Percentiles rank a stretch among this genome's conserved stretches.
Conservation (phyloP, 1,139 yeast genomes). For the Lodderomyces jiufengensis region DNA sequence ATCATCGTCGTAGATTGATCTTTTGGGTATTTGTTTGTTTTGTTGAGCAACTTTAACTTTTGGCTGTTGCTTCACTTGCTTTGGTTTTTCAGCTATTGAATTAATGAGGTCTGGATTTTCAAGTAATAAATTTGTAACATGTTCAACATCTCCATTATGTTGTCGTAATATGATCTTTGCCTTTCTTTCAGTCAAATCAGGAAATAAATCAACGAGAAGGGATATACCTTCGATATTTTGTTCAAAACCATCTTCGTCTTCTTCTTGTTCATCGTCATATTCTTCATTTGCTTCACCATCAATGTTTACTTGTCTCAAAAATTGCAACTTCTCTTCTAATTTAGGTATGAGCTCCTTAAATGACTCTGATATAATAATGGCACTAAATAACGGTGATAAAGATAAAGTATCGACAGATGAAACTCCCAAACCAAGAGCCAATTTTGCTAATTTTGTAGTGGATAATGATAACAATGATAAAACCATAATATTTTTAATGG, state of each 20-base stretch:
- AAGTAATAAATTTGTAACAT: conserved; percentile 54
- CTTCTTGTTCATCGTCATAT: conserved; percentile 22
- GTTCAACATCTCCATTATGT: conserved; percentile 52
- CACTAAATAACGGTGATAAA: conserved; percentile 51
- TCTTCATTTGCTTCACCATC: conserved; percentile 8
- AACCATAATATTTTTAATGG: conserved; percentile 47
- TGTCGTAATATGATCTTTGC: conserved; percentile 45
- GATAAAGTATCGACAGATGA: conserved; percentile 37
- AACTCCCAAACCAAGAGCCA: conserved; percentile 41
- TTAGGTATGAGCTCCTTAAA: conserved; percentile 48
- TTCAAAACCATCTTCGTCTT: conserved; percentile 18
- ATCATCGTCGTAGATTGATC: conserved; percentile 30
- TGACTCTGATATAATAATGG: conserved; percentile 45
- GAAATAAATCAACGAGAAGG: conserved; percentile 55
- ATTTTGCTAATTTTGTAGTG: conserved; percentile 37
- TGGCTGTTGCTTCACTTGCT: conserved; percentile 1
- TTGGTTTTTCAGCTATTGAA: conserved; percentile 16
- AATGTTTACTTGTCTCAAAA: conserved; percentile 27
- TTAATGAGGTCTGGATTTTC: conserved; percentile 52
- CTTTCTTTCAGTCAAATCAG: conserved; percentile 45
- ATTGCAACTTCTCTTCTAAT: conserved; percentile 45
- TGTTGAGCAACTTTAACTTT: not conserved
- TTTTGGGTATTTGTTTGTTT: conserved; percentile 4
- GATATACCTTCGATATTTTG: conserved; percentile 38
- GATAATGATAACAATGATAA: conserved; percentile 52